Evolutionary conservation across 176 grass and related monocot species (phyloP), one percentile per base, ranked within the genome.

Genomic region (Phoenix dactylifera): DNA sequence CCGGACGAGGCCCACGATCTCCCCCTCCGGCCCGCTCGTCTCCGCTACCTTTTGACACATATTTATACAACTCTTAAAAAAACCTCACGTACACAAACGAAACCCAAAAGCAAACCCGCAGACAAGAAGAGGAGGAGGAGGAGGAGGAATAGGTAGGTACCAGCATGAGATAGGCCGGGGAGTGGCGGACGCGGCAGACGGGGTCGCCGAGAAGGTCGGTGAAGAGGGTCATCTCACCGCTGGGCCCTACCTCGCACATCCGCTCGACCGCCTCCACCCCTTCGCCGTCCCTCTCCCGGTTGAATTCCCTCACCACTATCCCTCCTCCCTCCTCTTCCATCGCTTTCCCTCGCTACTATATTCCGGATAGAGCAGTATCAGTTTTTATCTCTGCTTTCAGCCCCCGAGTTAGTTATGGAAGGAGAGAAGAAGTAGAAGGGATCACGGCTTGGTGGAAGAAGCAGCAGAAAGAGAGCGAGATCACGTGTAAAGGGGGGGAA

Each of bases 161-260:
- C 1, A 64, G 62, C 62, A 64, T 64, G 22, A 64, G 39, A 16
- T 22, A 51, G 44, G 19, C 7, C 3, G 62, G 62, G 3, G 62
- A 25, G 44, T 51, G 44, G 18, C 62, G 62, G 48, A 64, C 48
- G 62, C 62, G 62, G 22, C 44, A 25, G 62, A 51, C 14, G 15
- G 62, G 62, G 48, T 64, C 62, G 19, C 62, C 62, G 62, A 64
- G 62, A 22, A 64, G 62, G 39, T 64, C 62, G 19, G 48, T 64
- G 62, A 50, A 51, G 44, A 64, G 62, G 18, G 62, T 50, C 62
- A 51, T 25, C 16, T 24, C 19, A 17, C 62, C 62, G 62, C 15
- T 32, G 20, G 26, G 49, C 19, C 62, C 22, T 6, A 64, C 62
- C 22, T 64, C 44, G 62, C 62, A 64, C 44, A 51, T 51, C 48